phyloP scores from a whole-genome alignment of 176 grass and related monocot species.

The Saccharum officinarum region DNA sequence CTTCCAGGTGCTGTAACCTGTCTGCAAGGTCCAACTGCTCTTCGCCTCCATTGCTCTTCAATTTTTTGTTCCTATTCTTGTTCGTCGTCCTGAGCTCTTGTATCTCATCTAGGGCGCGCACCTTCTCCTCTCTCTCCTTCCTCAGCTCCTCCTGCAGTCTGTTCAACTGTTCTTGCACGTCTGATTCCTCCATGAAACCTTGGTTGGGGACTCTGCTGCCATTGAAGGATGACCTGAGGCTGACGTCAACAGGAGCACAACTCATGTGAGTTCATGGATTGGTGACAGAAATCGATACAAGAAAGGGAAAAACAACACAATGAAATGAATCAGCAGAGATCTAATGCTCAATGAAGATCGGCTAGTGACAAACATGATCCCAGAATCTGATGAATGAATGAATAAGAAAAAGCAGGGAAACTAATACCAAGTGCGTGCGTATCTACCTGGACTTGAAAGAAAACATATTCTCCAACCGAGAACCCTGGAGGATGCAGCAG shows the following conservation, averaged over 20 bases:
- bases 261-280: slow-evolving; percentile 38
- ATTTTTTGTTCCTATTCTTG: slow-evolving; percentile 30
- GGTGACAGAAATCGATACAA: slow-evolving; percentile 11
- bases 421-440: not conserved
- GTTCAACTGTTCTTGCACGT: slow-evolving; percentile 49
- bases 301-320: not conserved
- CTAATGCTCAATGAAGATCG: slow-evolving; percentile 35
- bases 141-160: slow-evolving; percentile 70
- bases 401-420: not conserved
- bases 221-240: slow-evolving; percentile 28
- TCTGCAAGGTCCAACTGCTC: slow-evolving; percentile 30
- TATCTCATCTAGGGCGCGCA: slow-evolving; percentile 47
- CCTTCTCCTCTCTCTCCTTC: slow-evolving; percentile 66
- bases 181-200: slow-evolving; percentile 24
- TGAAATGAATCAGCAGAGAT: slow-evolving; percentile 1
- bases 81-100: slow-evolving; percentile 42
- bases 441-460: slow-evolving; percentile 63
- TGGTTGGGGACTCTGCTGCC: slow-evolving; percentile 17
- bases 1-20: slow-evolving; percentile 53
- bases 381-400: slow-evolving; percentile 1
- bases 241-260: slow-evolving; percentile 20
- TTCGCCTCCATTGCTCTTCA: slow-evolving; percentile 32
- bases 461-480: slow-evolving; percentile 46
- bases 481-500: slow-evolving; percentile 24
- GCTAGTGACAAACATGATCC: not conserved